Evolutionary conservation across 768 basidiomycete species (phyloP), one percentile per base, ranked within the genome.

Genomic region (Leccinum longicurvipes): DNA sequence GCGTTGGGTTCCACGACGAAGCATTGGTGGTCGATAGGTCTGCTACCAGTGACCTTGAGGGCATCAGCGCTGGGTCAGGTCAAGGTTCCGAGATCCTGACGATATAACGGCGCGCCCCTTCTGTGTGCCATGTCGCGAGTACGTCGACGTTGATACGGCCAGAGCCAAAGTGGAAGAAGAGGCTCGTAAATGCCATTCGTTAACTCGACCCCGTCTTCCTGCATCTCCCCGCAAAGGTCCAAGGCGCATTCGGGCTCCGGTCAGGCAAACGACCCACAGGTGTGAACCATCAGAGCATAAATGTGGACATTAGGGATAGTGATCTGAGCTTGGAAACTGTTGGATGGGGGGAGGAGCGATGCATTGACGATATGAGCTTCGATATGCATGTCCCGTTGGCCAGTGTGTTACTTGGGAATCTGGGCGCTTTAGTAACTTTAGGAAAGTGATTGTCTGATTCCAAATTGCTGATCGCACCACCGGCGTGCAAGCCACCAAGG

Each of bases 141-240:
- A 79, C 57, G 6, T 49, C 5, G 66, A 68, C 17, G 19, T 54
- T 6, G 45, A 56, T 8, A 28, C 59, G 3, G 70, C 66, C 36
- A 51, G 45, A 7, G 59, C 55, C 24, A 78, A 76, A 59, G 74
- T 72, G 4, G 60, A 53, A 21, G 60, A 65, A 27, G n/a, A n/a
- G n/a, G n/a, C 58, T 86, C 86, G 67, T 92, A 99, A 3, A 91
- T 79, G 4, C 76, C 81, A 1, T 76, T 76, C 0, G 84, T 85
- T 0, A 95, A 92, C 11, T 72, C 58, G 14, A 93, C 71, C 3
- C 75, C 61, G 28, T 80, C 79, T 63, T 93, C 90, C 2, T 88
- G 90, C 93, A 98, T 93, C 70, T 98, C 96, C 24, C 81, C 85
- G 83, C 90, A 97, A 1, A 98, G 77, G 67, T 99, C 97, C 55